Base-by-base conservation (phyloP, 345 rosid genomes). In the Lagerstroemia speciosa region DNA sequence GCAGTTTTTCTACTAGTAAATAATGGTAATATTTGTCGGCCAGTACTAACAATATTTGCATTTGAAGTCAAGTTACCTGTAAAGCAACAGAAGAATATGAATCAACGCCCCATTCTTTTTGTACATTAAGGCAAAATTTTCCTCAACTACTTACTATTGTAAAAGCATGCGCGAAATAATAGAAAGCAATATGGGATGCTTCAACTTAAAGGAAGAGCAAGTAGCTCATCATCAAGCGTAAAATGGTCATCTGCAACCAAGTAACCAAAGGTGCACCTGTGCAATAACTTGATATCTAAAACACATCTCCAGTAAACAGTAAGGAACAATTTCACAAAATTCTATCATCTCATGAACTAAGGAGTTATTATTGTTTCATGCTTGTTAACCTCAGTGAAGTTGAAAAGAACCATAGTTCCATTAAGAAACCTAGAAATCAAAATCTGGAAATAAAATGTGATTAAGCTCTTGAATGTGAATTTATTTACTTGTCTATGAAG, bases 11-110 rank as follows among this genome's bases (percentile, higher is more conserved):
- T 78, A 29, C 53, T 72, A 67, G 61, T 65, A 6, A 83, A 60
- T 76, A 70, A 76, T 30, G 76, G 76, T 41, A 79, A 12, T 26
- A 67, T 75, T 76, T 73, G 85, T 52, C 58, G 48, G 62, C 67
- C 61, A 82, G 74, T 77, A 36, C 83, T 79, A 72, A 71, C 68
- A 46, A 74, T 65, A 72, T 78, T 82, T 65, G 76, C 64, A 65
- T 68, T 82, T 65, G 78, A 81, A 32, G 67, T 81, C 45, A 75
- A 50, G n/a, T 72, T 78, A 50, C 91, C 91, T 87, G 86, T 53
- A 71, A 77, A 69, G 31, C 27, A 68, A 37, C 48, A 75, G 27
- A 6, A 67, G 16, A 65, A 74, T n/a, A 69, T 36, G 69, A 32
- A 65, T 65, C 67, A 55, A 74, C 41, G 58, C 68, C 29, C 36